These are phyloP conservation scores for Ceratobasidium sp. DNA, from an alignment of 1,284 basidiomycete genomes.

Conservation along the genomic window DNA sequence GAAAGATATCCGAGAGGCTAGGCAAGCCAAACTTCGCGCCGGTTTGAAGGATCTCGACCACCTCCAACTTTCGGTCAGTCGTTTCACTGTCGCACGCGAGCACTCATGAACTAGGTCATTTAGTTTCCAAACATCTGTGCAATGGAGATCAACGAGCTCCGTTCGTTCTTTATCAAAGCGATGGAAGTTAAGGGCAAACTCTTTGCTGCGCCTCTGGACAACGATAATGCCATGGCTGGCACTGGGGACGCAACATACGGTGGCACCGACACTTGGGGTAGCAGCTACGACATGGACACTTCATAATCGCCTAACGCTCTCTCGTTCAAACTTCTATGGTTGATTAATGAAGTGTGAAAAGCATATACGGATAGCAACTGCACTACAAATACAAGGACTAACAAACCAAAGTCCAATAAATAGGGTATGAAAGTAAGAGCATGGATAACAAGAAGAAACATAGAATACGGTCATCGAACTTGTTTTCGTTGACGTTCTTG, in stretches of 20 bases:
- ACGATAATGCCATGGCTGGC: conserved; percentile 30
- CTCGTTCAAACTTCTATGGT: background rate
- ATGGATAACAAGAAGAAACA: background rate
- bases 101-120: background rate
- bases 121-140: conserved; percentile 89
- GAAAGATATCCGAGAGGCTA: conserved; percentile 93
- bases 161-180: conserved; percentile 87
- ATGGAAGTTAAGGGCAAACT: conserved; percentile 73
- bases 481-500: conserved; percentile 49
- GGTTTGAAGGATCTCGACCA: conserved; percentile 82
- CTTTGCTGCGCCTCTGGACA: conserved; percentile 28
- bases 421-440: conserved; percentile 4
- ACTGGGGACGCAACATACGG: conserved; percentile 32
- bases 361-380: conserved; percentile 10
- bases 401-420: conserved; percentile 4
- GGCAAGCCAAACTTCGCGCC: conserved; percentile 92
- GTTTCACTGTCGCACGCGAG: background rate
- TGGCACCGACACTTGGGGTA: conserved; percentile 11
- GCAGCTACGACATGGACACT: conserved; percentile 32
- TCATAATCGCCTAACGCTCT: background rate
- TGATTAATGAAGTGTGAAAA: background rate
- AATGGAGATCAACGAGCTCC: conserved; percentile 93
- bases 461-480: background rate
- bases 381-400: conserved; percentile 27
- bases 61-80: conserved; percentile 81